Percentiles rank a stretch among this genome's conserved stretches.
These are phyloP conservation scores for Globisporangium paddicum DNA, from an alignment of 352 stramenopile species.

Conservation along the genomic window DNA sequence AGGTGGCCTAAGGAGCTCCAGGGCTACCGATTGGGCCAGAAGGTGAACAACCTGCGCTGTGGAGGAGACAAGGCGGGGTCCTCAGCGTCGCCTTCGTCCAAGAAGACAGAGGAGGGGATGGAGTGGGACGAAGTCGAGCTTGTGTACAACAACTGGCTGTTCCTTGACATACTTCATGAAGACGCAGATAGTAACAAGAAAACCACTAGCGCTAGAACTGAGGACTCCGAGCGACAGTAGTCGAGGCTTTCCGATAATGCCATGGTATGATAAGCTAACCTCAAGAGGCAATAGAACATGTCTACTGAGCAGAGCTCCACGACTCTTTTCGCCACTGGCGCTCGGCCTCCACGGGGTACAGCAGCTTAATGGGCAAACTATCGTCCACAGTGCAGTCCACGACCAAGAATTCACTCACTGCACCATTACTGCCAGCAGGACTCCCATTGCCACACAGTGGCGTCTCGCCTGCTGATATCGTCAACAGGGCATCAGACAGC, in stretches of 20 bases:
- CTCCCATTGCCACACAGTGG: background rate
- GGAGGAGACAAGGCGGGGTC: constrained; percentile 11
- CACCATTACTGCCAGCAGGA: background rate
- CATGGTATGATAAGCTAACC: no score
- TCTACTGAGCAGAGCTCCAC: background rate
- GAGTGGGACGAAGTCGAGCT: constrained; percentile 32
- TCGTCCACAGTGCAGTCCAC: background rate
- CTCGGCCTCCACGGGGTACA: constrained; percentile 2
- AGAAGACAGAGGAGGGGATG: background rate
- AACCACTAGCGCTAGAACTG: no score
- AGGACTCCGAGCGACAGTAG: no score
- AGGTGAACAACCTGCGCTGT: constrained; percentile 40
- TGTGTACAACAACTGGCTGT: constrained; percentile 39
- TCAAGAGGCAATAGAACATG: background rate
- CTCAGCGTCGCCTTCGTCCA: background rate
- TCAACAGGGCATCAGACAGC: background rate
- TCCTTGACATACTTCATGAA: constrained; percentile 35
- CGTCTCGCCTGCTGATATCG: constrained; percentile 4
- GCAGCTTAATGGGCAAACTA: background rate
- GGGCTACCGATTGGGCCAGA: constrained; percentile 37
- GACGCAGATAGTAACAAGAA: background rate
- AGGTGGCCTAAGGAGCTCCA: constrained; percentile 22
- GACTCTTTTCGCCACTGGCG: background rate
- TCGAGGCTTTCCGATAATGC: no score
- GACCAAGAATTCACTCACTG: background rate